Evolutionary conservation across 805 yeast genomes (phyloP).

Genomic region (Maudiozyma saulgeensis): DNA sequence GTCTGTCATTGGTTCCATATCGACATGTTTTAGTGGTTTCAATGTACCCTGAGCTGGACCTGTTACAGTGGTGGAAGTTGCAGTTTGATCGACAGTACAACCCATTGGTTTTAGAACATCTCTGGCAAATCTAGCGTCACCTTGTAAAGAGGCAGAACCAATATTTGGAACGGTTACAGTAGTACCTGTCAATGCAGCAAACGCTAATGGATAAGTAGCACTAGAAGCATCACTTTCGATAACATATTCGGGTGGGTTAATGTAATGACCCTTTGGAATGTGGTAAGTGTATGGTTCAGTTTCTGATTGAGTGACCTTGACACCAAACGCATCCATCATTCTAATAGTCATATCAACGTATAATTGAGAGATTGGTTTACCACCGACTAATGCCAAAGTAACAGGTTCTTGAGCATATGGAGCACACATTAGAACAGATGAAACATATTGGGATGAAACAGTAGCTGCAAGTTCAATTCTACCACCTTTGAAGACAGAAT

Average conservation of each 20-base stretch:
- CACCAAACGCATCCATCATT: constrained; percentile 89
- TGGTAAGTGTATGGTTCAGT: constrained; percentile 78
- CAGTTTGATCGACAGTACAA: constrained; percentile 75
- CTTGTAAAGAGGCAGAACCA: constrained; percentile 86
- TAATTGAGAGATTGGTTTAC: constrained; percentile 91
- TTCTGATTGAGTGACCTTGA: constrained; percentile 57
- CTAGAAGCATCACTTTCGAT: constrained; percentile 96
- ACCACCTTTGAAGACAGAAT: constrained; percentile 75
- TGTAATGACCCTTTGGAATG: constrained; percentile 76
- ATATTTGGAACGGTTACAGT: constrained; percentile 90
- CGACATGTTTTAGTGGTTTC: constrained; percentile 63
- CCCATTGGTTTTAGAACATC: constrained; percentile 96
- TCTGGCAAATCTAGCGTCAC: constrained; percentile 92
- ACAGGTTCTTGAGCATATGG: constrained; percentile 89
- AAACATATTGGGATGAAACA: constrained; percentile 93
- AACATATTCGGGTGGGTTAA: constrained; percentile 74
- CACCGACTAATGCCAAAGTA: constrained; percentile 82
- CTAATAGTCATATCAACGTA: constrained; percentile 95
- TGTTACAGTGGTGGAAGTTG: constrained; percentile 78
- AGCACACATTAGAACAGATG: constrained; percentile 93
- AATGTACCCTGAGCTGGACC: constrained; percentile 72
- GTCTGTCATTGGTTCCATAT: constrained; percentile 99
- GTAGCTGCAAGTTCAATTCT: constrained; percentile 90
- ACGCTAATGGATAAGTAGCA: constrained; percentile 95
- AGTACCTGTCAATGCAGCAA: constrained; percentile 93